Base-by-base conservation (phyloP, 345 rosid species). In the Theobroma cacao region DNA sequence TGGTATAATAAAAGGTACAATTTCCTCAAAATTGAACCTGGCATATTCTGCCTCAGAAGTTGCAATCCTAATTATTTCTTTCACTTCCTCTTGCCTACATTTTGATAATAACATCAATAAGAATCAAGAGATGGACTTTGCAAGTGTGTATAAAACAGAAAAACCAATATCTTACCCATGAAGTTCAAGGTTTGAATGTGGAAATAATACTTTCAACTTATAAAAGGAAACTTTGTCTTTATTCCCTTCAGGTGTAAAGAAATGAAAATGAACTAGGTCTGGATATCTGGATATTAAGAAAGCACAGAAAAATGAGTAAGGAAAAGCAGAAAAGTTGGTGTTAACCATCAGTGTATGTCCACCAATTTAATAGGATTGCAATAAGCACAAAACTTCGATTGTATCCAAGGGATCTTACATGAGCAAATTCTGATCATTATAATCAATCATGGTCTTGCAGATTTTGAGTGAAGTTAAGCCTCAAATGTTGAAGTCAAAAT, bases 181-280 rank as follows among this genome's bases (percentile, higher is more conserved):
- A 80, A 87, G 58, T 73, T 87, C 80, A 72, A 87, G 82, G 55
- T 83, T 85, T 72, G 88, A 75, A 75, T 83, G 71, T 55, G 88
- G 88, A 72, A 87, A 87, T 48, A 87, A 61, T 33, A 87, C 90
- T 79, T 87, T 85, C 85, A 87, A 68, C 82, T 81, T 85, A 70
- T 68, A 85, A 62, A 79, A 85, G 28, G 88, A 81, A 56, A 81
- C 76, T 64, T 58, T 83, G 77, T 87, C 85, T 78, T 81, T 78
- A 2, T 70, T 48, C 55, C 88, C 88, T 48, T 83, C 77, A 12
- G 86, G 90, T 66, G 82, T 74, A 81, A 87, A 87, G 81, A 85
- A 78, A 70, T 87, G 88, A 65, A 87, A 87, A 61, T 66, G 72
- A 60, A 85, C 62, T 34, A 71, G 76, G 15, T 81, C 84, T 58